Evolutionary conservation across 1,284 basidiomycete species (phyloP), one percentile per base, ranked within the genome.

Genomic region (Sporisorium iseilematis-ciliati): DNA sequence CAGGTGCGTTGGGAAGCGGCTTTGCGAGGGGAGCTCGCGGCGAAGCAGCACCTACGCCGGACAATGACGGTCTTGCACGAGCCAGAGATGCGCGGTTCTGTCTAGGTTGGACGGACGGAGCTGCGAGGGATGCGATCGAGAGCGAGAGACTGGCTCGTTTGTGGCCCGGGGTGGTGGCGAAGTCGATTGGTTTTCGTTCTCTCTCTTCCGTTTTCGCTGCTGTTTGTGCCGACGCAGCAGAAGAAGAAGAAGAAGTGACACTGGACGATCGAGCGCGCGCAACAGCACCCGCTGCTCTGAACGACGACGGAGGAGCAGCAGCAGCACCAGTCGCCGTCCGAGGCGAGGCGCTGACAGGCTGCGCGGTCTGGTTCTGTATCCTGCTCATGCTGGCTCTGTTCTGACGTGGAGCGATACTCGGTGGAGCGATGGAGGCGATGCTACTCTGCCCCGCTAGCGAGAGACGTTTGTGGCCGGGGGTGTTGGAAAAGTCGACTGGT

Each of bases 381-480:
- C n/a, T n/a, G n/a, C n/a, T 54, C 55, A 68, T 54, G 29, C 65
- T 68, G 7, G 65, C 59, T 10, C 65, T 26, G 25, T 57, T 69
- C 45, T 58, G 66, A 42, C 57, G 57, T 10, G 57, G 57, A 2
- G 49, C 57, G 8, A 52, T 59, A 16, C 49, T 4, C 4, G 46
- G 51, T 14, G 60, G 53, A 1, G 25, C 50, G 12, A 43, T 54
- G 7, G 46, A 71, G 14, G 72, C 52, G n/a, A 75, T 48, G 7
- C 7, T 57, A 3, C 21, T 51, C 14, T 14, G 26, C 11, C 41
- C 16, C 7, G 14, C 49, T 2, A 60, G 48, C 11, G 58, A 60
- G 16, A 35, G 54, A 40, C 61, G 55, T 55, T 77, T 79, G 61
- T 81, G 79, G 1, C 77, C 79, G 0, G 79, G 79, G 1, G 75